Evolutionary conservation across 2,329 filamentous ascomycete genomes (phyloP).

Genomic region (Dothistroma pini): DNA sequence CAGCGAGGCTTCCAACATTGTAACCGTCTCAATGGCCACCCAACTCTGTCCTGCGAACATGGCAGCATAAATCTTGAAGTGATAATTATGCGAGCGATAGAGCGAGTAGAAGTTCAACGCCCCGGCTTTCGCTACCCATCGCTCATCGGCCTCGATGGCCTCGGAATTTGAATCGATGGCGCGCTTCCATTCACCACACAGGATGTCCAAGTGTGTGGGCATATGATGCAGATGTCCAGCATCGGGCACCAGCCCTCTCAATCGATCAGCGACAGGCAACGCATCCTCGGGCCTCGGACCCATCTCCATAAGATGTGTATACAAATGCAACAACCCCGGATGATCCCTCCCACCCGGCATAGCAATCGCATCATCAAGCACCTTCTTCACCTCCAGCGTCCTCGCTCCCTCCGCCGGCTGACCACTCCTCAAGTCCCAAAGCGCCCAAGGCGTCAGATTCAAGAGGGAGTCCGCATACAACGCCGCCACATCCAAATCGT

Average conservation of each 20-base stretch:
- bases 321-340: constrained; percentile 68
- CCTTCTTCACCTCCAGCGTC: constrained; percentile 55
- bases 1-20: constrained; percentile 58
- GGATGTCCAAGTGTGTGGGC: constrained; percentile 72
- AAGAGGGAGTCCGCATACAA: constrained; percentile 64
- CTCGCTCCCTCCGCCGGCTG: constrained; percentile 52
- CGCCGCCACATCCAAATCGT: constrained; percentile 61
- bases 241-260: constrained; percentile 65
- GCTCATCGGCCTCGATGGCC: constrained; percentile 65
- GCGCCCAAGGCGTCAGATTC: constrained; percentile 62
- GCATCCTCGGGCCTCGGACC: constrained; percentile 62
- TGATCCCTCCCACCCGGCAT: constrained; percentile 53
- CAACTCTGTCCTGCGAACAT: constrained; percentile 69
- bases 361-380: constrained; percentile 58
- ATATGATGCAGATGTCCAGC: constrained; percentile 70
- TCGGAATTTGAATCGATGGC: constrained; percentile 64
- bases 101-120: constrained; percentile 71
- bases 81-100: constrained; percentile 70
- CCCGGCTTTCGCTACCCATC: constrained; percentile 58
- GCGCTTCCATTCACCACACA: constrained; percentile 66
- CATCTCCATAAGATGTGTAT: constrained; percentile 78
- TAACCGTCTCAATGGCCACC: constrained; percentile 59
- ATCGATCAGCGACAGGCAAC: constrained; percentile 56
- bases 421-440: constrained; percentile 61
- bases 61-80: constrained; percentile 71